Evolutionary conservation across 106 monocot genomes (phyloP), one percentile per base, ranked within the genome.

Genomic region (Alisma plantagoaquatica): DNA sequence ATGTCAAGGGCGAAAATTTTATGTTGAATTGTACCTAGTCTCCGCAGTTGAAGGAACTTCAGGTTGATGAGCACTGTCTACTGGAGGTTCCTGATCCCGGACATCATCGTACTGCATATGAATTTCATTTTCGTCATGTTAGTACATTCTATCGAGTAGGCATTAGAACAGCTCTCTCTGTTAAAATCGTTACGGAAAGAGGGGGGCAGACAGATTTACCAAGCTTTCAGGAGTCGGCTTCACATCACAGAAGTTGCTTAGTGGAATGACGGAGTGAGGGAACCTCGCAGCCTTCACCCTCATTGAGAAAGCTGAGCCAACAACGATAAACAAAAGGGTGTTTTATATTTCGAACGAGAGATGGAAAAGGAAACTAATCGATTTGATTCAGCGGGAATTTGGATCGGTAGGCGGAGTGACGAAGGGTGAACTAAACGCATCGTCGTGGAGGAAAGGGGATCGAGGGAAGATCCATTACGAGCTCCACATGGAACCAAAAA

Each of bases 231-330:
- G 27, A 25, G 17, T 3, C 2, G 63, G 30, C 49, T 71, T 64
- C 17, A 35, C 62, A 23, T 51, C 24, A 22, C 64, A 50, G n/a
- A 65, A 52, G 22, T 72, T 52, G 43, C 58, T 51, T 28, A 27
- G 59, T 41, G 59, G 9, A 25, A 31, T 35, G 18, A 64, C 64
- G 12, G 1, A 11, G 26, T 57, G 33, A 51, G 50, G 41, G 3
- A 57, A 64, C 53, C 64, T 57, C 9, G 48, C 23, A 38, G 42
- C 64, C 33, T 64, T 72, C 8, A 72, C 45, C 24, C 32, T 25
- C 26, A 48, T 41, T 31, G 53, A 43, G 49, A 72, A 72, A 18
- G 72, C 72, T 72, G 31, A 42, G n/a, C 5, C 25, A 29, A 18
- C 41, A 47, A 14, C 33, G 42, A 5, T 12, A 17, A 42, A 29